Evolutionary conservation across 495 filamentous ascomycete species (phyloP), one percentile per base, ranked within the genome.

Genomic region (Alectoria sarmentosa): DNA sequence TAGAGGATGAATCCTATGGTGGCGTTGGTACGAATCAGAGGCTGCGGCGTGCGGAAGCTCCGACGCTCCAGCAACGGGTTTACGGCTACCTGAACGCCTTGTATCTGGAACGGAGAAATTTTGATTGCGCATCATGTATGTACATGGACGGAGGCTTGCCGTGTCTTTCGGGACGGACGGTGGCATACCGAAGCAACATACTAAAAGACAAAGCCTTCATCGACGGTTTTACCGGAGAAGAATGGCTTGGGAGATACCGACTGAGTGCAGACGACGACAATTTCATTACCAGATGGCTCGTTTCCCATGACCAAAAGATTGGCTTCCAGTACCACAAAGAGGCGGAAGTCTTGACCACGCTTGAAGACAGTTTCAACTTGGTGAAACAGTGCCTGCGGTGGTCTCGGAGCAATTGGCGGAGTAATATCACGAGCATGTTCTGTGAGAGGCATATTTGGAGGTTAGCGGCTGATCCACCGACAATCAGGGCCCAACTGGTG

Each of bases 231-330:
- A 84, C 84, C 52, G 86, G 86, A 63, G 89, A 92, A 69, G 80
- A 81, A 49, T 80, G 78, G 76, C 80, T 76, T 66, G 82, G 86
- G 32, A 82, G 83, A 67, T 88, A 85, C 70, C 87, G 86, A 56
- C 78, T 93, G 66, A 91, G 92, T 71, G 87, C 88, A 9, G 90
- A 91, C 69, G 90, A 93, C 70, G 90, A 93, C 76, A 92, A 92
- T 73, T 92, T 88, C 71, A 86, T 91, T 56, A 91, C 90, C 9
- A 82, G 89, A 32, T 93, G 88, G 86, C 80, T 91, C 72, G 86
- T 90, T 58, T 84, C 83, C 32, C 84, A 90, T 72, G 80, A 83
- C 55, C 90, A 89, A 86, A 85, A 88, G 71, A 90, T 88, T 21
- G 86, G 80, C 74, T 88, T 90, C 69, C 89, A 93, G 75, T 88